Conservation (phyloP, 139 green algal genomes). For the Micromonas pusilla region DNA sequence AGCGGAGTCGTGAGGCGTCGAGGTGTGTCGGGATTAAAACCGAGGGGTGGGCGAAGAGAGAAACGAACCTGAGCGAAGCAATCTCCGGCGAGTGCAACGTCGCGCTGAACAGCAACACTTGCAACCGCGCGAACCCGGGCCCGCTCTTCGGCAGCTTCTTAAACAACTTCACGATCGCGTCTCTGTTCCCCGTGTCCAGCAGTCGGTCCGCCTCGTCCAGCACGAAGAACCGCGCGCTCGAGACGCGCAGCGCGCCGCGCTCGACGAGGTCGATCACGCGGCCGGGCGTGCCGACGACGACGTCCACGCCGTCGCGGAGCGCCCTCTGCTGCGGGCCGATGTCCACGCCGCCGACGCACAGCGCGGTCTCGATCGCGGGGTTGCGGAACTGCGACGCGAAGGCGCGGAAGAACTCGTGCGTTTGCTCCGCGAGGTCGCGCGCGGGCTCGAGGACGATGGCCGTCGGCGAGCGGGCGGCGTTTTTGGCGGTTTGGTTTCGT, state of each 20-base stretch:
- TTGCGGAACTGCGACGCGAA: slow-evolving; percentile 50
- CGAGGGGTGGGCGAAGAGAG: no score
- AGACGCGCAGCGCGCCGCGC: slow-evolving; percentile 55
- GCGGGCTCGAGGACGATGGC: slow-evolving; percentile 72
- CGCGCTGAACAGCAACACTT: slow-evolving; percentile 74
- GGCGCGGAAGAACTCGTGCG: slow-evolving; percentile 45
- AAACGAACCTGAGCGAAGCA: no score
- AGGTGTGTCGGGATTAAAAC: no score
- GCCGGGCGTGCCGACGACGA: slow-evolving; percentile 66
- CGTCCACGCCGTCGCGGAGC: slow-evolving; percentile 56
- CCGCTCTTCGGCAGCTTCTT: slow-evolving; percentile 53
- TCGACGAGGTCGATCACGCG: slow-evolving; percentile 65
- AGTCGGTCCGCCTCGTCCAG: slow-evolving; percentile 80
- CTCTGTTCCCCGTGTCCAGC: slow-evolving; percentile 55
- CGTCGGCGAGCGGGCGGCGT: not conserved
- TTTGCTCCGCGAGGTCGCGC: slow-evolving; percentile 75
- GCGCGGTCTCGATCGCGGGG: slow-evolving; percentile 41
- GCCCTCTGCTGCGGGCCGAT: slow-evolving; percentile 33
- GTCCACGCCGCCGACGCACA: slow-evolving; percentile 61
- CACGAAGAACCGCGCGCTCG: slow-evolving; percentile 59
- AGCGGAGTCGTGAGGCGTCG: no score
- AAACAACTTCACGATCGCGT: slow-evolving; percentile 60
- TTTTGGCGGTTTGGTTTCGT: no score
- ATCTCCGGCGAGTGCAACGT: slow-evolving; percentile 74
- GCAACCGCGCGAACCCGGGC: slow-evolving; percentile 32